A percentile compares a stretch with the other conserved stretches of the same genome.
These are phyloP conservation scores for Claviceps sp. DNA, from an alignment of 2,329 filamentous ascomycete genomes.

Conservation along the genomic window DNA sequence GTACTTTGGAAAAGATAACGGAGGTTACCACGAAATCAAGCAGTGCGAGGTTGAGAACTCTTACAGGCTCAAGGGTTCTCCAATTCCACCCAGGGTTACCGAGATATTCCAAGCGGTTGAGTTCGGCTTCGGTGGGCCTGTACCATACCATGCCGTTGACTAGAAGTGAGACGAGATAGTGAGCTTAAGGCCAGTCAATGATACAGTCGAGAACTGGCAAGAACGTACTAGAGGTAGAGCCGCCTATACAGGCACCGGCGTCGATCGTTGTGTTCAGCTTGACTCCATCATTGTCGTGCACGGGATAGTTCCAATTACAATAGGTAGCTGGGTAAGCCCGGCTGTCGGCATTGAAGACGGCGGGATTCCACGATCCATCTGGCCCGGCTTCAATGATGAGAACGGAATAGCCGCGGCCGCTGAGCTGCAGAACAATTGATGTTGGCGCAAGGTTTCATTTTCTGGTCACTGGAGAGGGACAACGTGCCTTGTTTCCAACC, in stretches of 20 bases:
- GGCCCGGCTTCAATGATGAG: slow-evolving; percentile 14
- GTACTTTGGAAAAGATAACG: slow-evolving; percentile 4
- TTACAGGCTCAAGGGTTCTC: slow-evolving; percentile 17
- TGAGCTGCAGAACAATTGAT: slow-evolving; percentile 7
- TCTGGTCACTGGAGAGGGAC: background rate
- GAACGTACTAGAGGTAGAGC: slow-evolving; percentile 12
- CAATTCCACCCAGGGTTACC: slow-evolving; percentile 19
- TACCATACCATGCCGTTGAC: slow-evolving; percentile 15
- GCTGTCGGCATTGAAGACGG: slow-evolving; percentile 8
- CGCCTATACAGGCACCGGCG: slow-evolving; percentile 13
- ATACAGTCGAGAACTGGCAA: background rate
- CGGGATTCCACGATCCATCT: slow-evolving; percentile 11
- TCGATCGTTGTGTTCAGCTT: slow-evolving; percentile 8
- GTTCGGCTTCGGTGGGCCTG: slow-evolving; percentile 11
- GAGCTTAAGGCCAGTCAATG: background rate
- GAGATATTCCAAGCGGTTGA: slow-evolving; percentile 10
- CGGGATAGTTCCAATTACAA: slow-evolving; percentile 12
- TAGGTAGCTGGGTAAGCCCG: slow-evolving; percentile 7
- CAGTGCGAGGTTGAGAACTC: background rate
- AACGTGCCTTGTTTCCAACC: slow-evolving; percentile 8
- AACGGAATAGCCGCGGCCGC: slow-evolving; percentile 10
- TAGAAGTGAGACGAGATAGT: background rate
- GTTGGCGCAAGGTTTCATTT: background rate
- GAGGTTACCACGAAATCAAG: background rate
- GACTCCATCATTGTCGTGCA: slow-evolving; percentile 9